phyloP scores from a whole-genome alignment of 805 yeast species.

The Wickerhamiella lipophila region DNA sequence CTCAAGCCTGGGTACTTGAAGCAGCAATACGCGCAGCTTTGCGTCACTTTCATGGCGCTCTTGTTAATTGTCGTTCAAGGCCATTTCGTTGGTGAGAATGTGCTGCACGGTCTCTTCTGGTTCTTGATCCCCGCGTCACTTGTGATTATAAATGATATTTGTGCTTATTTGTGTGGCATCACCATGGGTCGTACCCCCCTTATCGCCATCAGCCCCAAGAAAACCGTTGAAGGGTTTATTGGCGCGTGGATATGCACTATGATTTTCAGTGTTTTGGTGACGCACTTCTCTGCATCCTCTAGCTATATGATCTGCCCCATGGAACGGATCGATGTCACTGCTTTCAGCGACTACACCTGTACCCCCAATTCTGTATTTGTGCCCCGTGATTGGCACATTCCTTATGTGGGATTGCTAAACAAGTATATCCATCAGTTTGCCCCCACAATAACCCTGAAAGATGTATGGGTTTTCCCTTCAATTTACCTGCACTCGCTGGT shows the following conservation, averaged over 20 bases:
- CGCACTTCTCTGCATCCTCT: slow-evolving; percentile 50
- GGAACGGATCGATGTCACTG: slow-evolving; percentile 39
- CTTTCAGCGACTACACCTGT: slow-evolving; percentile 55
- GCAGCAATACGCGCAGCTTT: slow-evolving; percentile 88
- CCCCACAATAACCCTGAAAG: slow-evolving; percentile 26
- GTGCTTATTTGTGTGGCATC: slow-evolving; percentile 94
- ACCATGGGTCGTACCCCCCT: slow-evolving; percentile 89
- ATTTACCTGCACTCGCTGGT: slow-evolving; percentile 79
- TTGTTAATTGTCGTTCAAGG: slow-evolving; percentile 86
- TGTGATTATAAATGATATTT: slow-evolving; percentile 88
- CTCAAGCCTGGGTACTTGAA: slow-evolving; percentile 78
- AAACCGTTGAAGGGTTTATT: slow-evolving; percentile 91
- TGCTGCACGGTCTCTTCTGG: slow-evolving; percentile 87
- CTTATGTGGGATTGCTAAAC: slow-evolving; percentile 30
- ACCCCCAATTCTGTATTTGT: slow-evolving; percentile 82
- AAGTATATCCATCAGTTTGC: not conserved
- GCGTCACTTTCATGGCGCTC: slow-evolving; percentile 88
- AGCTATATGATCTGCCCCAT: slow-evolving; percentile 85
- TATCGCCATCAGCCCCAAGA: slow-evolving; percentile 89
- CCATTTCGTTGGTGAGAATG: slow-evolving; percentile 79
- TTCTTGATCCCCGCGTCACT: slow-evolving; percentile 81
- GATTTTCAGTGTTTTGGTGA: slow-evolving; percentile 51
- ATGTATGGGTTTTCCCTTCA: slow-evolving; percentile 48
- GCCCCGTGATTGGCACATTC: slow-evolving; percentile 65
- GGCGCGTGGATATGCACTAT: slow-evolving; percentile 97